Percentiles rank a stretch among this genome's conserved stretches.
These are phyloP conservation scores for Ambrosiella beaveri DNA, from an alignment of 2,329 filamentous ascomycete genomes.

Conservation along the genomic window DNA sequence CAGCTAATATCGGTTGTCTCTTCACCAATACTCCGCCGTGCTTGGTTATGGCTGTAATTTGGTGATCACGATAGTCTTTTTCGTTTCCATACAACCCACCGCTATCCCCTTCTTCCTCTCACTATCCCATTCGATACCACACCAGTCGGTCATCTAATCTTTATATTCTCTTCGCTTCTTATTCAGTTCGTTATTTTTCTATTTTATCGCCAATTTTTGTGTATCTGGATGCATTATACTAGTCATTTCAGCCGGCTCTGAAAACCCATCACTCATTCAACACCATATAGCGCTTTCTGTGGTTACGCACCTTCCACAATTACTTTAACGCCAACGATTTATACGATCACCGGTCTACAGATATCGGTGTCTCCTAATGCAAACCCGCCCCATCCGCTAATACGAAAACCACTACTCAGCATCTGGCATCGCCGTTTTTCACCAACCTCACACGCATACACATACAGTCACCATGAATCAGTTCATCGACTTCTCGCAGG, in stretches of 20 bases:
- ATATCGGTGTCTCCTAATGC: background rate
- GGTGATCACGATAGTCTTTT: background rate
- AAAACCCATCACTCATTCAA: slow-evolving; percentile 19
- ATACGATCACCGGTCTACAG: background rate
- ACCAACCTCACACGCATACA: background rate
- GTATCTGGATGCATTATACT: slow-evolving; percentile 14
- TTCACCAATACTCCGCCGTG: background rate
- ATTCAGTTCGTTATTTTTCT: slow-evolving; percentile 1
- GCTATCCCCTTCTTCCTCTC: background rate
- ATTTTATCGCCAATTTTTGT: slow-evolving; percentile 16
- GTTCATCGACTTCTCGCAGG: slow-evolving; percentile 10
- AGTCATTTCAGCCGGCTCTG: slow-evolving; percentile 38
- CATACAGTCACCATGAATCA: slow-evolving; percentile 2
- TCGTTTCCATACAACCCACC: background rate
- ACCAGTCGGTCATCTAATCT: background rate
- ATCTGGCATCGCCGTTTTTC: slow-evolving; percentile 4
- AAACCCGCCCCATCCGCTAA: background rate
- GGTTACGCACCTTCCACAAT: slow-evolving; percentile 5
- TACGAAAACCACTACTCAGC: background rate
- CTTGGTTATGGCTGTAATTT: slow-evolving; percentile 1
- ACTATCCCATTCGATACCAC: background rate
- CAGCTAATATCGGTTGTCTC: background rate
- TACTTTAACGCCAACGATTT: background rate
- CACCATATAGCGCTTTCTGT: background rate
- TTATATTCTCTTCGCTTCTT: slow-evolving; percentile 1